Percentiles rank a stretch among this genome's conserved stretches.
Conservation (phyloP, 805 yeast species). For the Yarrowia sp. region DNA sequence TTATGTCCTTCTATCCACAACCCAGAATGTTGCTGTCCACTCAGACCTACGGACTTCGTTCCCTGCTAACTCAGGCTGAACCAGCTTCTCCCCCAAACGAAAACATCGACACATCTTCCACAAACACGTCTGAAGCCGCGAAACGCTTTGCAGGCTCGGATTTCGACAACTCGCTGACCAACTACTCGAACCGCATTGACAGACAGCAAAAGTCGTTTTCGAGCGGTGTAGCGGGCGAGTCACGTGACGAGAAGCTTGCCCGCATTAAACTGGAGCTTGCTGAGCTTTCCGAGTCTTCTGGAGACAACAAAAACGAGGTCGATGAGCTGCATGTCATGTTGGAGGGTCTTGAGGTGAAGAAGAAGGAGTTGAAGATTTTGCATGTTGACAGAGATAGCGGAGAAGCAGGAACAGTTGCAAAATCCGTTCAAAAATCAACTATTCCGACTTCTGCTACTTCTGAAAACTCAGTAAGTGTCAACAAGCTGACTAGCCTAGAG, state of each 20-base stretch:
- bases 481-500: neutral
- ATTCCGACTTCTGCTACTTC: too few relatives aligned
- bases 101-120: slow-evolving; percentile 4
- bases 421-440: too few relatives aligned
- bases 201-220: neutral
- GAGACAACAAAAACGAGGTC: neutral
- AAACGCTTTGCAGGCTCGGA: neutral
- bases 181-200: slow-evolving; percentile 13
- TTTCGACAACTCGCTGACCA: slow-evolving; percentile 12
- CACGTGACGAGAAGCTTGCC: slow-evolving; percentile 1
- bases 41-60: too few relatives aligned
- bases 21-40: too few relatives aligned
- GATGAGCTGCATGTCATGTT: neutral
- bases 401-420: too few relatives aligned
- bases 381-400: too few relatives aligned
- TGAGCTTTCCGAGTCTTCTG: neutral
- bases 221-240: neutral
- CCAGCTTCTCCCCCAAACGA: neutral
- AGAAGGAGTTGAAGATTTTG: neutral
- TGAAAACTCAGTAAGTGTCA: neutral
- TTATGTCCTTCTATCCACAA: too few relatives aligned
- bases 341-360: neutral
- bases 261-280: slow-evolving; percentile 4
- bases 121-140: neutral
- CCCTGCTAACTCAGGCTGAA: neutral